These are phyloP conservation scores for Colletotrichum spaethianum DNA, from an alignment of 2,329 filamentous ascomycete genomes.

Conservation along the genomic window DNA sequence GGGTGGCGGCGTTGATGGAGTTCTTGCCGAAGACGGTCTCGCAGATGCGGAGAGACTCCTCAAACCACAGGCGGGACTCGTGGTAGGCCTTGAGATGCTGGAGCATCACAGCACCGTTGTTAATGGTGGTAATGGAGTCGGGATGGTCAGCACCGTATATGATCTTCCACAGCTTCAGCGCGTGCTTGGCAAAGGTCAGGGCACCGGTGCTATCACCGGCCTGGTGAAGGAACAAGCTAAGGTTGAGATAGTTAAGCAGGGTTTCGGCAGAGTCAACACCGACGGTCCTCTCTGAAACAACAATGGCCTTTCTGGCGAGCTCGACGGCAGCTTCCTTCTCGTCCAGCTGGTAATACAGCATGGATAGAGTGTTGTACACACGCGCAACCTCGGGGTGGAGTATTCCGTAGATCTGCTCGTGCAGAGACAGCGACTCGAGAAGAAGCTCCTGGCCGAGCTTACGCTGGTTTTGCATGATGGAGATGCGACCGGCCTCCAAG, in stretches of 20 bases:
- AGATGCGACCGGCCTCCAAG: conserved; percentile 94
- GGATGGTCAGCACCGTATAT: conserved; percentile 95
- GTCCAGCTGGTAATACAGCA: conserved; percentile 97
- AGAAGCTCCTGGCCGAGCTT: conserved; percentile 96
- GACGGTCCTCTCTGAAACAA: conserved; percentile 94
- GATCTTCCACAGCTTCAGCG: conserved; percentile 95
- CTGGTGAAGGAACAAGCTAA: conserved; percentile 94
- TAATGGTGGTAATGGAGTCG: conserved; percentile 98
- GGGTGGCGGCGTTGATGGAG: conserved; percentile 92
- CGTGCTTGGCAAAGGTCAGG: conserved; percentile 91
- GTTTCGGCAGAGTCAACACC: conserved; percentile 96
- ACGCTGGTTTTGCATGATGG: conserved; percentile 94
- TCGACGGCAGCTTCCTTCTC: conserved; percentile 97
- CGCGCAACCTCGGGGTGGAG: conserved; percentile 96
- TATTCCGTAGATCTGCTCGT: conserved; percentile 99
- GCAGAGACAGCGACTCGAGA: conserved; percentile 93
- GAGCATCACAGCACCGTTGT: conserved; percentile 99
- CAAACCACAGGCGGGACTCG: conserved; percentile 96
- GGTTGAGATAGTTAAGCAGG: conserved; percentile 94
- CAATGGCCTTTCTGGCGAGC: conserved; percentile 94
- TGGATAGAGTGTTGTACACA: conserved; percentile 94
- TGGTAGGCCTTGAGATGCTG: conserved; percentile 95
- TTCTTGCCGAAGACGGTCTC: conserved; percentile 90
- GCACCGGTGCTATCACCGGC: conserved; percentile 90
- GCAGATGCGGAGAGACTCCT: conserved; percentile 90